These are phyloP conservation scores for Bolboschoenoplectus hybrid DNA, from an alignment of 202 grass and related monocot species.

Conservation along the genomic window DNA sequence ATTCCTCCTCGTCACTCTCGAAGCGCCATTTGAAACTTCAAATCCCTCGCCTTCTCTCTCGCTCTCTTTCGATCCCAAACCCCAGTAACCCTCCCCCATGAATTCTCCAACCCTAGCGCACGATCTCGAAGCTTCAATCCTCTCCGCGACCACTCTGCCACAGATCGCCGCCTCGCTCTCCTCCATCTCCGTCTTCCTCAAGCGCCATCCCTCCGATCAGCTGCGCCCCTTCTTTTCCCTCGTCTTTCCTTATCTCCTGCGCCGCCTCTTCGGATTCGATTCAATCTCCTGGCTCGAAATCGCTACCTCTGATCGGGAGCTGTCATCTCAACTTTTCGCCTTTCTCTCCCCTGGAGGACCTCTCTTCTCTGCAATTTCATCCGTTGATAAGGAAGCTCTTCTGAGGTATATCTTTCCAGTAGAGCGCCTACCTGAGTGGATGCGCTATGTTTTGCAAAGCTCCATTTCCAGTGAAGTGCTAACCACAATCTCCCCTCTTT, in stretches of 20 bases:
- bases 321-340: constrained; percentile 45
- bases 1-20: not conserved
- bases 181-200: constrained; percentile 52
- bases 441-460: constrained; percentile 51
- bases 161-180: constrained; percentile 47
- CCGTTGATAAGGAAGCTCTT: constrained; percentile 58
- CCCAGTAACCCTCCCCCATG: constrained; percentile 36
- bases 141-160: constrained; percentile 41
- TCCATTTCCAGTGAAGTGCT: constrained; percentile 10
- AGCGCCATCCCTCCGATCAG: constrained; percentile 60
- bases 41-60: constrained; percentile 21
- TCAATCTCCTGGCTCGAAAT: constrained; percentile 73
- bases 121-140: constrained; percentile 51
- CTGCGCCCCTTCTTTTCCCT: constrained; percentile 61
- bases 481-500: constrained; percentile 50
- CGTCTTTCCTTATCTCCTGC: constrained; percentile 61
- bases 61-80: constrained; percentile 22
- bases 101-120: constrained; percentile 53
- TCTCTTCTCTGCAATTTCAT: constrained; percentile 59
- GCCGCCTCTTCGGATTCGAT: constrained; percentile 63
- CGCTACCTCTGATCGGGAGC: constrained; percentile 41
- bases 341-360: constrained; percentile 60
- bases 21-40: constrained; percentile 48
- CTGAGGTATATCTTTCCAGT: constrained; percentile 69
- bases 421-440: constrained; percentile 80